Evolutionary conservation across 352 stramenopile species (phyloP), one percentile per base, ranked within the genome.

Genomic region (Phytopythium oedochilum): DNA sequence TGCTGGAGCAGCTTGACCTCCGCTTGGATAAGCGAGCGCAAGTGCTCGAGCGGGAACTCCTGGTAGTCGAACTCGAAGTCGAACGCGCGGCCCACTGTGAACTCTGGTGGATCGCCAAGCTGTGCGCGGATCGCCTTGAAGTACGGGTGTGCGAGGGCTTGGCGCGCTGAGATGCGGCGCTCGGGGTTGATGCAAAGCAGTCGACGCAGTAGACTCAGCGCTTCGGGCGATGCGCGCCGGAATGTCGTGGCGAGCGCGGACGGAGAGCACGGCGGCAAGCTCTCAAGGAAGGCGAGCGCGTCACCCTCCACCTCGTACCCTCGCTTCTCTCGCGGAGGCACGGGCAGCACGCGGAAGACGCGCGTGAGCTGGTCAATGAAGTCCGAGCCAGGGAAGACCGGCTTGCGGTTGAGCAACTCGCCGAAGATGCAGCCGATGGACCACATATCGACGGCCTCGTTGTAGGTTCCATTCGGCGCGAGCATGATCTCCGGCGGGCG

Each of bases 351-450:
- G 31, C 65, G 78, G 53, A 92, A 94, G 25, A 94, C 76, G 0
- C 78, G 64, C 3, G 83, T 86, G 55, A 92, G 73, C 47, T 93
- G 83, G 58, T 92, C 83, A 59, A 93, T 76, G 45, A 93, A 93
- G 42, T 93, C 81, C 9, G 71, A 71, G 18, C 83, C 83, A 5
- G 83, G 79, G 49, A 92, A 92, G 40, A 93, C 66, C 29, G 83
- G 83, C 25, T 82, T 71, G 22, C 84, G 78, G 48, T 88, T 86
- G 1, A 96, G 70, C 48, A 96, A 64, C 60, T 96, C 96, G 3
- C 94, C 96, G 39, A 99, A 90, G 60, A 99, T 99, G 64, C 84
- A 94, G 23, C 84, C 84, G 34, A 94, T 88, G 1, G 80, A 92
- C 84, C 84, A 92, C 83, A 94, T 92, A 54, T 94, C 84, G 40